Conservation (phyloP, 2,329 filamentous ascomycete species). For the Colletotrichum horii region DNA sequence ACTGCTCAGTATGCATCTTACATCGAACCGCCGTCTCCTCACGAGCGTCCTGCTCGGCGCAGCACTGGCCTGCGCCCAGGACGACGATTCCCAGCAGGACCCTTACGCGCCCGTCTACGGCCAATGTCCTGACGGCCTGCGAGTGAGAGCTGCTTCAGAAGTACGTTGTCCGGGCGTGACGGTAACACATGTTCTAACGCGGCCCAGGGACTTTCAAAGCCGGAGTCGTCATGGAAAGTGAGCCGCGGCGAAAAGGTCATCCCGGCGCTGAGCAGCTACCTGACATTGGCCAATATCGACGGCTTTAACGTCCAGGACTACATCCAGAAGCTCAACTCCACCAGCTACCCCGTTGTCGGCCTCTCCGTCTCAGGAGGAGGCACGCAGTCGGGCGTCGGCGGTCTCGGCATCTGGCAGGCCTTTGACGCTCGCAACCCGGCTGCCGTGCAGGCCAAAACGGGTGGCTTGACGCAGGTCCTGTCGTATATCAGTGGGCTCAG, state of each 20-base stretch:
- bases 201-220: slow-evolving; percentile 25
- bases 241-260: slow-evolving; percentile 26
- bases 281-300: slow-evolving; percentile 25
- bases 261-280: slow-evolving; percentile 23
- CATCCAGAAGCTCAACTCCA: slow-evolving; percentile 24
- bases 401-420: slow-evolving; percentile 31
- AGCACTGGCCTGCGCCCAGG: background rate
- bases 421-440: slow-evolving; percentile 28
- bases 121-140: slow-evolving; percentile 1
- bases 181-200: background rate
- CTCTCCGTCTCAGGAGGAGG: slow-evolving; percentile 31
- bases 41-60: background rate
- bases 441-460: slow-evolving; percentile 23
- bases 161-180: background rate
- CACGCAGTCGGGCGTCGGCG: slow-evolving; percentile 32
- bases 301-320: slow-evolving; percentile 26
- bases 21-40: background rate
- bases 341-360: slow-evolving; percentile 25
- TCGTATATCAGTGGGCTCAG: slow-evolving; percentile 31
- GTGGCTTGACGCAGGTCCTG: slow-evolving; percentile 28
- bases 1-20: background rate
- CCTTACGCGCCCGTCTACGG: slow-evolving; percentile 12
- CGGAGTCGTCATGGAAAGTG: slow-evolving; percentile 26
- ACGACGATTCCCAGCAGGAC: background rate
- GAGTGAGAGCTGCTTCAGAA: background rate